Evolutionary conservation across 495 filamentous ascomycete genomes (phyloP).

Genomic region (Umbilicaria muhlenbergii): DNA sequence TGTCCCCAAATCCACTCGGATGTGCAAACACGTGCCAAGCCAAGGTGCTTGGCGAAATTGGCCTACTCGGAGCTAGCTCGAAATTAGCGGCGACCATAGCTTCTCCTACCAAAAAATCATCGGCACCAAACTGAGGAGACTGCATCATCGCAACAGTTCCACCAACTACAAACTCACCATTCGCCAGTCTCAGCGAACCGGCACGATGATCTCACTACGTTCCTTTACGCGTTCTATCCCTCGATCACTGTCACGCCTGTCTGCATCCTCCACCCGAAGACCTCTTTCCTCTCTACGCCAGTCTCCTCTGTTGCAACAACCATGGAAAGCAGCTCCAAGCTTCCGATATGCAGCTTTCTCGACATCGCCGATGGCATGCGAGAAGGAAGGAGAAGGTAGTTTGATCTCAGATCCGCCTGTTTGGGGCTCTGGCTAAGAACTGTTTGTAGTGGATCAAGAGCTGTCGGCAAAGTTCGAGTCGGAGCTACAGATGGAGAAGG

Average conservation of each 20-base stretch:
- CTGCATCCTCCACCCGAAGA: conserved; percentile 35
- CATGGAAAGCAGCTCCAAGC: conserved; percentile 33
- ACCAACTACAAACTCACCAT: no score
- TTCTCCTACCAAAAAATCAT: no score
- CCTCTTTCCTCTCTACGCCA: conserved; percentile 31
- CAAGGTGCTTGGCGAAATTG: no score
- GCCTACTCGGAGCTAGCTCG: no score
- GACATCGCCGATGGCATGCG: conserved; percentile 41
- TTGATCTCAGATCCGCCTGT: neutral
- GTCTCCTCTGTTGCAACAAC: conserved; percentile 29
- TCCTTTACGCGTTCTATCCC: conserved; percentile 55
- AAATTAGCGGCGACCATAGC: no score
- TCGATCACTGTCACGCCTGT: conserved; percentile 45
- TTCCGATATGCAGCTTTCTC: conserved; percentile 58
- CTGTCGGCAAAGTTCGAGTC: conserved; percentile 62
- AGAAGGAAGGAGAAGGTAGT: conserved; percentile 41
- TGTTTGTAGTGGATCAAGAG: conserved; percentile 41
- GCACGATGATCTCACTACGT: conserved; percentile 65
- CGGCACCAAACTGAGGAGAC: no score
- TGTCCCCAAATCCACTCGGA: no score
- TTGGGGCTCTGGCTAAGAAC: conserved; percentile 9
- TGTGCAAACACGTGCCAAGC: no score
- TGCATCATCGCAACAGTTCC: no score
- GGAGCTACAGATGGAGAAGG: conserved; percentile 53
- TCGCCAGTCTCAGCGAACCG: no score